phyloP scores from a whole-genome alignment of 345 rosid species.

The Populus pruinosa region DNA sequence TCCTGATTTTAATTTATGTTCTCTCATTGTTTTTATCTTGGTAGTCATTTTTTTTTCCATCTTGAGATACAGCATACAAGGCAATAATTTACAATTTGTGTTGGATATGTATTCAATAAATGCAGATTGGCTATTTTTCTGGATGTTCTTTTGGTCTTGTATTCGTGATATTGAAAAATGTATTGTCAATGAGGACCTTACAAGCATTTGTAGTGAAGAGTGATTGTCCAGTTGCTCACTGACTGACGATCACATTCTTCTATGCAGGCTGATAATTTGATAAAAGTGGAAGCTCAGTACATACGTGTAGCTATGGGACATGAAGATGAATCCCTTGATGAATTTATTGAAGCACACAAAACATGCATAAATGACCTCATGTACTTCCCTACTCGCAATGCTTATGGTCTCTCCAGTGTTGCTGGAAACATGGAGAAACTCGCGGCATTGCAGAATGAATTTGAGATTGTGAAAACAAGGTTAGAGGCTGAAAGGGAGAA shows the following conservation, averaged over 20 bases:
- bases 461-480: constrained; percentile 64
- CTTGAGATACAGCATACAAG: not conserved
- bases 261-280: constrained; percentile 63
- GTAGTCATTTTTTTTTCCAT: not conserved
- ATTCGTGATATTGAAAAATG: not conserved
- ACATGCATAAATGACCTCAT: constrained; percentile 88
- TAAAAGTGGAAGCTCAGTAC: constrained; percentile 65
- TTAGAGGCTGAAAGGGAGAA: constrained; percentile 82
- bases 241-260: constrained; percentile 6
- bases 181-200: not conserved
- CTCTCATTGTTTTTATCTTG: not conserved
- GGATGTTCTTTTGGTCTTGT: not conserved
- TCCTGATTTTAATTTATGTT: not conserved
- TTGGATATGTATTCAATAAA: not conserved
- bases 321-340: constrained; percentile 75
- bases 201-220: not conserved
- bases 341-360: constrained; percentile 82
- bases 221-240: not conserved
- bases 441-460: constrained; percentile 74
- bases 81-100: not conserved
- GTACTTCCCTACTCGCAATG: constrained; percentile 90
- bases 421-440: constrained; percentile 88
- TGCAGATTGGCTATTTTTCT: not conserved
- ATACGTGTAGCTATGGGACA: constrained; percentile 90
- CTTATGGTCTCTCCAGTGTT: constrained; percentile 89